These are phyloP conservation scores for Gleditsia sinensis DNA, from an alignment of 306 rosid species.

Conservation along the genomic window DNA sequence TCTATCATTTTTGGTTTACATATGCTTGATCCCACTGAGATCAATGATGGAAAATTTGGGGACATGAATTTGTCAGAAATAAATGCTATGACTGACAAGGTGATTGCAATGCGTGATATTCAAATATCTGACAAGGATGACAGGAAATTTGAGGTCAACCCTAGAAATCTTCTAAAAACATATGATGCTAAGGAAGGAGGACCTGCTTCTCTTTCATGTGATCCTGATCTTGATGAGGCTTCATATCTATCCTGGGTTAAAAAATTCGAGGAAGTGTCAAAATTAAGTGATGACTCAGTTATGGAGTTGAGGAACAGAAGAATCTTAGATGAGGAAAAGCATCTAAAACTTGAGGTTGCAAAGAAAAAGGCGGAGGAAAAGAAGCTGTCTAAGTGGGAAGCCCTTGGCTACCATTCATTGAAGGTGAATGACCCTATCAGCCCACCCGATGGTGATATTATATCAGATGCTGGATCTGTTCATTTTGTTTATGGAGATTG, in stretches of 20 bases:
- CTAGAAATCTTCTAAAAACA: constrained; percentile 43
- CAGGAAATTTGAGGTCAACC: constrained; percentile 73
- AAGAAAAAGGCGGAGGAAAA: constrained; percentile 80
- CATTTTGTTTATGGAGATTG: constrained; percentile 88
- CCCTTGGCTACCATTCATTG: constrained; percentile 74
- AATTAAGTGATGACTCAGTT: constrained; percentile 46
- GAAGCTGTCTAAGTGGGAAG: constrained; percentile 81
- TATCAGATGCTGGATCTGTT: constrained; percentile 75
- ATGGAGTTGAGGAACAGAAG: constrained; percentile 50
- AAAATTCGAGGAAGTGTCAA: constrained; percentile 74
- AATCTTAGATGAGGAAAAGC: constrained; percentile 49
- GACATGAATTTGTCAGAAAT: constrained; percentile 58
- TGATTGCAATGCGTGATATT: constrained; percentile 57
- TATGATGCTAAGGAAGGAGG: constrained; percentile 44
- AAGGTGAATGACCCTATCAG: constrained; percentile 54
- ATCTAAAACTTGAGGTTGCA: constrained; percentile 63
- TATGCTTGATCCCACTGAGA: constrained; percentile 62
- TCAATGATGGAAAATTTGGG: constrained; percentile 38
- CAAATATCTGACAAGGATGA: constrained; percentile 50
- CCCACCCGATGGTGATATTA: constrained; percentile 47
- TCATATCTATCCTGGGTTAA: constrained; percentile 89
- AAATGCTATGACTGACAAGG: constrained; percentile 70
- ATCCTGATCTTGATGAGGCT: constrained; percentile 70
- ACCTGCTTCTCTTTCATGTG: constrained; percentile 42
- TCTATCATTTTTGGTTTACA: constrained; percentile 83